Base-by-base conservation (phyloP, 2,329 filamentous ascomycete genomes). In the Teratosphaeria viscida region DNA sequence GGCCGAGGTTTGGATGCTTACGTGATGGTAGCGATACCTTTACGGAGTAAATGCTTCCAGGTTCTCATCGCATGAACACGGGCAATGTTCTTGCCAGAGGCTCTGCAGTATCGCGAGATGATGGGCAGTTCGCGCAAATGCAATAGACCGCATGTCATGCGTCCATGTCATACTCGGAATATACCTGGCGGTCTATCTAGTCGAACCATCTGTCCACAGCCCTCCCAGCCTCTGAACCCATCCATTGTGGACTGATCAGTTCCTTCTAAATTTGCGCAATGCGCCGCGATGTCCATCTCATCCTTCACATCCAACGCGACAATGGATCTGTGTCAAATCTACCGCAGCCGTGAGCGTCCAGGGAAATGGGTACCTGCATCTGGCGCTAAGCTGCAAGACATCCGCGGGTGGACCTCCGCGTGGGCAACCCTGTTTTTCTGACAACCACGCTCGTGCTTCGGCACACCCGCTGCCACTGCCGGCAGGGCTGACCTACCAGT, bases 341-440 rank as follows among this genome's bases (percentile, higher is more conserved):
- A 23, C 16, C 37, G 43, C 37, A 39, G 37, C 12, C 16, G 37
- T 11, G 37, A 12, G 37, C 23, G 43, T 49, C 43, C 43, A 49
- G 43, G 43, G 43, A 16, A n/a, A 49, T 32, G 58, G 59, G 61
- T 62, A 60, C 58, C 61, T 62, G 56, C 58, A 60, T 58, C 53
- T 52, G 23, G n/a, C 59, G 59, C 59, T 10, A 49, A 49, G 43
- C 43, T 60, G 61, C 57, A 59, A 56, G 54, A 57, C 56, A 59
- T 57, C 54, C 34, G 43, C 43, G 43, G 43, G 43, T 23, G 43
- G 43, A 49, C 23, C 43, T n/a, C 43, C 43, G 43, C n/a, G 16
- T 19, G 23, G 52, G 16, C 52, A 35, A 54, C 32, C 52, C 52
- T 32, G 27, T n/a, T 32, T 32, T 54, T 54, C 27, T 54, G 19